phyloP scores from a whole-genome alignment of 148 eudicot species.

The Camellia lanceoleosa region DNA sequence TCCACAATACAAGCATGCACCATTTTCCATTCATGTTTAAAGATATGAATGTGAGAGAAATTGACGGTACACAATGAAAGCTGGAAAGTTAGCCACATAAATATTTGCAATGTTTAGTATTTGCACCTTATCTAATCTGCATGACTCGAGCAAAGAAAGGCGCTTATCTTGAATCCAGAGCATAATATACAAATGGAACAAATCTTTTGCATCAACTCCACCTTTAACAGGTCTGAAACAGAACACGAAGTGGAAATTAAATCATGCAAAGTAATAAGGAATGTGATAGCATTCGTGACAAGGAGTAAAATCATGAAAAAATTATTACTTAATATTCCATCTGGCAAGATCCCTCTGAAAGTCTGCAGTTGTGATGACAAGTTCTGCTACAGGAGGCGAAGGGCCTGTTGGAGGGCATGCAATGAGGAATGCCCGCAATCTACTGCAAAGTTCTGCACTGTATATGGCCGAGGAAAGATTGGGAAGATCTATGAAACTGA shows the following conservation, averaged over 20 bases:
- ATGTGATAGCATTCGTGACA: neutral
- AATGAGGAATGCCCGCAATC: constrained; percentile 74
- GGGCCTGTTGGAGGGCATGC: constrained; percentile 90
- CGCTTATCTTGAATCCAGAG: constrained; percentile 95
- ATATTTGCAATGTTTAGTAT: neutral
- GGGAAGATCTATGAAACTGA: constrained; percentile 89
- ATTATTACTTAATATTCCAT: constrained; percentile 72
- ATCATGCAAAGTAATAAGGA: neutral
- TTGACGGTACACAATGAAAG: too few species aligned
- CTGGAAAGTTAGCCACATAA: neutral
- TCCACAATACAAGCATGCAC: too few species aligned
- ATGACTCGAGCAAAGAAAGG: constrained; percentile 73
- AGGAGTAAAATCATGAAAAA: neutral
- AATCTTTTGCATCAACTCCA: constrained; percentile 90
- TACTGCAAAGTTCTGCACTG: constrained; percentile 71
- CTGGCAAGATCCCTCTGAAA: constrained; percentile 77
- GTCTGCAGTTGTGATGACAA: constrained; percentile 84
- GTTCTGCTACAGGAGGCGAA: constrained; percentile 77
- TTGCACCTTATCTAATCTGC: constrained; percentile 82
- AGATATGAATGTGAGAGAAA: too few species aligned
- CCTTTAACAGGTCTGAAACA: constrained; percentile 72
- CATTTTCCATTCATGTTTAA: too few species aligned
- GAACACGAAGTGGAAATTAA: constrained; percentile 9
- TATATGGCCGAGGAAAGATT: constrained; percentile 87
- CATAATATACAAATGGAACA: constrained; percentile 86